phyloP scores from a whole-genome alignment of 2,329 filamentous ascomycete genomes.

The Colletotrichum sp. region DNA sequence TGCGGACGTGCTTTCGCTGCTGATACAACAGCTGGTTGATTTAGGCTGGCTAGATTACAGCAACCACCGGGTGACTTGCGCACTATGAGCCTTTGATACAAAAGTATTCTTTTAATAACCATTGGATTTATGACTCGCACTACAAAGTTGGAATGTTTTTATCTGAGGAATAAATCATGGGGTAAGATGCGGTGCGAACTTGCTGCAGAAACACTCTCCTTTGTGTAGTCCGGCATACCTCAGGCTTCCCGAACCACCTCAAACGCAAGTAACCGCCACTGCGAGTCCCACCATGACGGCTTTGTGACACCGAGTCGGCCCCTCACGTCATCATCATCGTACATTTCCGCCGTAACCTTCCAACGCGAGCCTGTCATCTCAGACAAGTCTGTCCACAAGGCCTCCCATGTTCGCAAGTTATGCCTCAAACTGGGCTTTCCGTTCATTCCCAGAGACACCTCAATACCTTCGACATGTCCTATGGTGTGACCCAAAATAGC shows the following conservation, averaged over 20 bases:
- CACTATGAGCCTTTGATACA: too few relatives aligned
- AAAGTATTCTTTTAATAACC: too few relatives aligned
- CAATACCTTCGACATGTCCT: neutral
- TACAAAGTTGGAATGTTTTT: too few relatives aligned
- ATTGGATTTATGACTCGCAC: too few relatives aligned
- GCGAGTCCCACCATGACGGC: neutral
- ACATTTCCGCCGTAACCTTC: neutral
- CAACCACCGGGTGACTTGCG: too few relatives aligned
- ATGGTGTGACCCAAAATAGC: neutral
- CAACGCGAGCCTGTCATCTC: neutral
- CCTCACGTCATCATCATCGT: neutral
- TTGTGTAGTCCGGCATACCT: neutral
- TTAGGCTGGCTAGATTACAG: too few relatives aligned
- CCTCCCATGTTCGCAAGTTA: neutral
- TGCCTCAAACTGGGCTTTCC: neutral
- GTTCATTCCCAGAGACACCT: neutral
- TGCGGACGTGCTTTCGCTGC: neutral
- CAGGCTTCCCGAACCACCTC: neutral
- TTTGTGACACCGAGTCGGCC: neutral
- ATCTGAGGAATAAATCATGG: too few relatives aligned
- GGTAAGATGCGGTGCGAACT: neutral
- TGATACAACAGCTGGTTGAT: neutral
- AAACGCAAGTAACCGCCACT: neutral
- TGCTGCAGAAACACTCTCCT: neutral
- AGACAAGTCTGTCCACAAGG: neutral